Base-by-base conservation (phyloP, 108 stramenopile genomes). In the Bacterosira constricta region DNA sequence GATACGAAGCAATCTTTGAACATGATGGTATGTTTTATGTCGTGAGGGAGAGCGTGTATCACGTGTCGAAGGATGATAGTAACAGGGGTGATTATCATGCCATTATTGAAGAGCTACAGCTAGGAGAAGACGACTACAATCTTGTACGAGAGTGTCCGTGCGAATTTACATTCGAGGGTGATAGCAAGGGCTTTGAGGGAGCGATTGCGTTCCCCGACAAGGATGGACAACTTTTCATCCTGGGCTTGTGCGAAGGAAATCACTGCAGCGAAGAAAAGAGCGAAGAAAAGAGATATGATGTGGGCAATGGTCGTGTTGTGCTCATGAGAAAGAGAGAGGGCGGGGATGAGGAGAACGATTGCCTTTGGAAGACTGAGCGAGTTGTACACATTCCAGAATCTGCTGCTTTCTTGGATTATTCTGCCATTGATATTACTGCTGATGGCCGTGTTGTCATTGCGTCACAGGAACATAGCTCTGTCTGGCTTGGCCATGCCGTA, bases 201-300 rank as follows among this genome's bases (percentile, higher is more conserved):
- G 91, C 87, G 7, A 45, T 82, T 0, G 79, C 68, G 5, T 38
- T 89, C 32, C 79, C 66, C 20, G 84, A 78, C 38, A 17, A 52
- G 6, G 39, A 77, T 60, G 83, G 74, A 37, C 71, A 71, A 13
- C 52, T 89, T 4, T 82, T 83, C 52, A 35, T 89, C 34, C 59
- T 92, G 25, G 91, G 73, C 25, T 79, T 92, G 5, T 92, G 91
- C 61, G 91, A 92, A 53, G 91, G 88, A 3, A 92, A 92, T 50
- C 69, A 88, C 68, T 92, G 91, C 62, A 77, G 73, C 15, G 86
- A 86, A 53, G 70, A 54, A 4, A n/a, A n/a, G n/a, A n/a, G n/a
- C n/a, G 9, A 62, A 4, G 5, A 44, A 17, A 58, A 44, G 37
- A 87, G 87, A 49, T 25, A 71, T 12, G 87, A 92, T 45, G 46